These are phyloP conservation scores for Colletotrichum echinochloae DNA, from an alignment of 2,329 filamentous ascomycete genomes.

Conservation along the genomic window DNA sequence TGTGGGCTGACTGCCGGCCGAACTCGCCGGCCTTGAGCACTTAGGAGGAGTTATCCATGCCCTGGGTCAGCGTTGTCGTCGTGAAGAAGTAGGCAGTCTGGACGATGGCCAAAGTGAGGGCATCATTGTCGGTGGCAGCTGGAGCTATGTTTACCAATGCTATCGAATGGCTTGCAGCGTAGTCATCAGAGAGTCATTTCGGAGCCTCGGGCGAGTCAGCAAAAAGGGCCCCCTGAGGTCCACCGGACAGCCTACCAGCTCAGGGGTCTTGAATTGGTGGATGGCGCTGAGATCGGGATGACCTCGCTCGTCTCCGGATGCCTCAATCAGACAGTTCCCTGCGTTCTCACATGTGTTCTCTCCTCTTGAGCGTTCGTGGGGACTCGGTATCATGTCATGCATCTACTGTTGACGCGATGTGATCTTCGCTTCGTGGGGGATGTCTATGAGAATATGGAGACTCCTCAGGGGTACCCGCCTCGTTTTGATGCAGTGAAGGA, in stretches of 20 bases:
- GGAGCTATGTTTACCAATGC: slow-evolving; percentile 61
- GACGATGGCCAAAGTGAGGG: slow-evolving; percentile 52
- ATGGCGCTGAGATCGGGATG: slow-evolving; percentile 61
- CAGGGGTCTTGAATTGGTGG: slow-evolving; percentile 61
- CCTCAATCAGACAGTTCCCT: slow-evolving; percentile 58
- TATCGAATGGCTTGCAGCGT: slow-evolving; percentile 56
- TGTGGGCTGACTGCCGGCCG: slow-evolving; percentile 57
- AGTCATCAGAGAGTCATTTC: slow-evolving; percentile 8
- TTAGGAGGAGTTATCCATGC: slow-evolving; percentile 60
- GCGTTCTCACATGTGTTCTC: slow-evolving; percentile 43
- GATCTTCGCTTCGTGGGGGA: background rate
- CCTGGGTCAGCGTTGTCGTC: slow-evolving; percentile 61
- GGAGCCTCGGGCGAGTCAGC: slow-evolving; percentile 43
- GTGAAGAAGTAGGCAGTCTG: slow-evolving; percentile 66
- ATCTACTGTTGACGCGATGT: background rate
- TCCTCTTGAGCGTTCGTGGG: slow-evolving; percentile 1
- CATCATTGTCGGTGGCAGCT: slow-evolving; percentile 45
- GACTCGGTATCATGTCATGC: background rate
- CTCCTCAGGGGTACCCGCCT: slow-evolving; percentile 1
- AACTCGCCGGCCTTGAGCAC: slow-evolving; percentile 60
- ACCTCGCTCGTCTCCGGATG: slow-evolving; percentile 58
- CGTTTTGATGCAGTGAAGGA: slow-evolving; percentile 16
- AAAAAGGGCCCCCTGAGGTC: background rate
- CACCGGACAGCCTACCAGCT: slow-evolving; percentile 56
- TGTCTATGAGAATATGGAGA: slow-evolving; percentile 11